Base-by-base conservation (phyloP, 2,329 filamentous ascomycete species). In the Colletotrichum tofieldiae region DNA sequence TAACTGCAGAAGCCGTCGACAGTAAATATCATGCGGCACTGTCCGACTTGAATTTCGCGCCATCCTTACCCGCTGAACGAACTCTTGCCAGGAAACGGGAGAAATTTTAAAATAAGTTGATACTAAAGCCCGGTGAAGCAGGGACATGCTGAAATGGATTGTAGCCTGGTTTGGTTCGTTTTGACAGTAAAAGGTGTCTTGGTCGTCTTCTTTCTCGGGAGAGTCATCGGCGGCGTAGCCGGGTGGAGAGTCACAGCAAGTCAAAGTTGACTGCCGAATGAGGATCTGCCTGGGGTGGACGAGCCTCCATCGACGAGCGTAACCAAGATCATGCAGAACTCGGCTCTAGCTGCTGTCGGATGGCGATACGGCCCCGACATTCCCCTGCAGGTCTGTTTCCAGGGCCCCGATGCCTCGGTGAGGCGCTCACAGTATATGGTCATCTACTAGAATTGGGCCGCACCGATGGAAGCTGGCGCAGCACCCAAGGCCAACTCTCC, bases 181-280 rank as follows among this genome's bases (percentile, higher is more conserved):
- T 32, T 32, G 29, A 32, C 4, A 6, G 29, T 32, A 32, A 32
- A 6, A 32, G 45, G 20, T 12, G 49, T 39, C 7, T 37, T 65
- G 18, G 16, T 49, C 16, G 26, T 65, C 9, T 58, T 73, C 51
- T 43, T 65, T 29, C 35, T 71, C 5, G 63, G 55, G 18, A 66
- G 66, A 20, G 62, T 71, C 29, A 51, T 73, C 56, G 67, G 62
- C 16, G 71, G 67, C 12, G 37, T 67, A 20, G 63, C 52, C 16
- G 71, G 71, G 52, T 74, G 71, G 65, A 74, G 52, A 49, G 63
- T 71, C 41, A 62, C 54, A 11, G 63, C 45, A 26, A 59, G 51
- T 29, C n/a, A 49, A 37, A 49, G 32, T 37, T 16, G 41, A 18
- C 23, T 61, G 37, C 47, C 29, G 12, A 47, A 47, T 2, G 32